phyloP scores from a whole-genome alignment of 2,329 filamentous ascomycete species.

The Colletotrichum tabaci region DNA sequence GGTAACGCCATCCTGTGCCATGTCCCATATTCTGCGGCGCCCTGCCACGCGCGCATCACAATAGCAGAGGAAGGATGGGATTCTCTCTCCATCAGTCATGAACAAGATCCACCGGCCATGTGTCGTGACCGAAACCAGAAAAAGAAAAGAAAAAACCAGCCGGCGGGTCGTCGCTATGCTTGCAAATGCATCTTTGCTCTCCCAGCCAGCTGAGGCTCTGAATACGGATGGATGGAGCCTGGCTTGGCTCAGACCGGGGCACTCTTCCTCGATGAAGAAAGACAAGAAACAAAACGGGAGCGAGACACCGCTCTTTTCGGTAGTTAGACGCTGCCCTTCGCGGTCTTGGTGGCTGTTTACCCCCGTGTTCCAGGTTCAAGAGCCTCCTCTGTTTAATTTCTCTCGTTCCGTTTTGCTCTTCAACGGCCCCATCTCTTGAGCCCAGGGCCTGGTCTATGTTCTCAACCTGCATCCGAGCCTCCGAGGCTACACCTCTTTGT shows the following conservation, averaged over 20 bases:
- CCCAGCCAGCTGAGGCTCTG: slow-evolving; percentile 16
- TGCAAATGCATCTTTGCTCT: slow-evolving; percentile 11
- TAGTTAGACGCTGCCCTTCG: slow-evolving; percentile 21
- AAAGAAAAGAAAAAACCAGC: slow-evolving; percentile 6
- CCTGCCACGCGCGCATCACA: slow-evolving; percentile 18
- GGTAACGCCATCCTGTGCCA: slow-evolving; percentile 11
- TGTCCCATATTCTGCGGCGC: slow-evolving; percentile 22
- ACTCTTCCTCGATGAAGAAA: slow-evolving; percentile 13
- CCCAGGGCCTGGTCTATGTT: slow-evolving; percentile 32
- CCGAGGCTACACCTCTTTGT: slow-evolving; percentile 25
- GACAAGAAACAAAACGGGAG: slow-evolving; percentile 37
- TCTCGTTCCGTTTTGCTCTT: slow-evolving; percentile 11
- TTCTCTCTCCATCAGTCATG: slow-evolving; percentile 34
- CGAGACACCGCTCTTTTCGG: slow-evolving; percentile 37
- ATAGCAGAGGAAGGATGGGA: background rate
- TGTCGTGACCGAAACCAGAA: slow-evolving; percentile 40
- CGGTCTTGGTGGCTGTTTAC: slow-evolving; percentile 16
- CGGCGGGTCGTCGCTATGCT: slow-evolving; percentile 35
- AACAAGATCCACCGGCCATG: slow-evolving; percentile 39
- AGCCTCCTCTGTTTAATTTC: slow-evolving; percentile 20
- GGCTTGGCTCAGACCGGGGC: slow-evolving; percentile 19
- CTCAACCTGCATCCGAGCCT: slow-evolving; percentile 17
- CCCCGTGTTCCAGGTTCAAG: slow-evolving; percentile 35
- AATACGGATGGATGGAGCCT: slow-evolving; percentile 24
- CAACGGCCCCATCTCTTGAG: slow-evolving; percentile 9